Percentiles rank a stretch among this genome's conserved stretches.
Conservation (phyloP, 192 early-diverging fungal species). For the Funneliformis mosseae region DNA sequence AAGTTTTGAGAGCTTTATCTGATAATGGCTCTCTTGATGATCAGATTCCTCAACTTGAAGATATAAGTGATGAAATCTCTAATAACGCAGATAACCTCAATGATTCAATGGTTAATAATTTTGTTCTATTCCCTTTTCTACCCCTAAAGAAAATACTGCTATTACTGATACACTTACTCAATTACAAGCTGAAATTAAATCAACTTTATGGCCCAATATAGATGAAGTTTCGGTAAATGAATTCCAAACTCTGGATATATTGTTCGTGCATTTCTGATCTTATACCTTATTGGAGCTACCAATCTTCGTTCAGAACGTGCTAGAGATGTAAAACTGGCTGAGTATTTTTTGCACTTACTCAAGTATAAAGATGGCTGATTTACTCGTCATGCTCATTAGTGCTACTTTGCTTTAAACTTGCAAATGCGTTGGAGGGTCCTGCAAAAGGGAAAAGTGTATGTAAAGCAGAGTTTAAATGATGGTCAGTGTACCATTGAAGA, state of each 20-base stretch:
- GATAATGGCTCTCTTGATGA: no score
- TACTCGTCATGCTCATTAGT: no score
- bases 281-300: background rate
- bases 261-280: background rate
- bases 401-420: no score
- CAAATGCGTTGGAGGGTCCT: no score
- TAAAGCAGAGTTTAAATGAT: no score
- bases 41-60: background rate
- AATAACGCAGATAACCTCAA: no score
- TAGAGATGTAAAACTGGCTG: constrained; percentile 7
- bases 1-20: background rate
- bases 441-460: no score
- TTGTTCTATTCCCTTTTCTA: no score
- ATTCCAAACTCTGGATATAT: constrained; percentile 6
- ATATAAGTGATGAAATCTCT: no score
- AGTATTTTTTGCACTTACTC: constrained; percentile 18
- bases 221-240: background rate
- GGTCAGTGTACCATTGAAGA: no score
- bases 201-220: background rate
- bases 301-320: background rate
- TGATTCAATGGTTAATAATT: no score
- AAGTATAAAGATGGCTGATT: constrained; percentile 13
- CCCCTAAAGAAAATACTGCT: no score
- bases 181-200: background rate
- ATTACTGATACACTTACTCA: background rate